Percentiles rank a stretch among this genome's conserved stretches.
Conservation (phyloP, 306 rosid species). For the Heteromeles arbutifolia region DNA sequence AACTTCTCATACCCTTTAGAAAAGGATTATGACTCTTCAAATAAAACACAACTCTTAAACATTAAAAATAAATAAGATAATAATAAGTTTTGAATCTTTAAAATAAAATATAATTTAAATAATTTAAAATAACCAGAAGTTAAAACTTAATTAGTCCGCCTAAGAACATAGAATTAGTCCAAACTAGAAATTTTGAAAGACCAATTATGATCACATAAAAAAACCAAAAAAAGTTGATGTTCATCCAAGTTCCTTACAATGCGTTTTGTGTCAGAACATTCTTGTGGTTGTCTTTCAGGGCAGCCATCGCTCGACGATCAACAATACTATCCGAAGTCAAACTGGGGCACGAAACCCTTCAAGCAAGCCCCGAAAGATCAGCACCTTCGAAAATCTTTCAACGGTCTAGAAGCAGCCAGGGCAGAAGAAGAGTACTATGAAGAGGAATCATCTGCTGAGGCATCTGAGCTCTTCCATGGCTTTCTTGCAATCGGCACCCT, state of each 20-base stretch:
- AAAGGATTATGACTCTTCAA: no score
- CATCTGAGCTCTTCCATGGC: conserved; percentile 83
- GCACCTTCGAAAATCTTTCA: conserved; percentile 56
- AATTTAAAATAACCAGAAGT: no score
- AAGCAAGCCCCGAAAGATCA: conserved; percentile 55
- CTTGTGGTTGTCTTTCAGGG: conserved; percentile 66
- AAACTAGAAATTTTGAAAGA: not conserved
- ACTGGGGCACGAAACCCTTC: conserved; percentile 41
- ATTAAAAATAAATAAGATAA: no score
- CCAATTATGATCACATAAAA: not conserved
- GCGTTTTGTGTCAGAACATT: conserved; percentile 30
- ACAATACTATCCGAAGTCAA: conserved; percentile 51
- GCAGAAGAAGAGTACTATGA: conserved; percentile 52
- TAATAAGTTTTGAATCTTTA: no score
- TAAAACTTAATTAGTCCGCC: not conserved
- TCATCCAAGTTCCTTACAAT: conserved; percentile 11
- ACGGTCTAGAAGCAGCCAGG: conserved; percentile 57
- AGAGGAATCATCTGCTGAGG: conserved; percentile 40
- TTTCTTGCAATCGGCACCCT: conserved; percentile 93
- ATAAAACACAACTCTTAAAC: no score
- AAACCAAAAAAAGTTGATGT: not conserved
- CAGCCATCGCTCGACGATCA: conserved; percentile 72
- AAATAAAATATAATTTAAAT: no score
- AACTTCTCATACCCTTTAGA: no score
- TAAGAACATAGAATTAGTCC: not conserved